Percentiles rank a stretch among this genome's conserved stretches.
These are phyloP conservation scores for Dentipellis sp. DNA, from an alignment of 768 basidiomycete genomes.

Conservation along the genomic window DNA sequence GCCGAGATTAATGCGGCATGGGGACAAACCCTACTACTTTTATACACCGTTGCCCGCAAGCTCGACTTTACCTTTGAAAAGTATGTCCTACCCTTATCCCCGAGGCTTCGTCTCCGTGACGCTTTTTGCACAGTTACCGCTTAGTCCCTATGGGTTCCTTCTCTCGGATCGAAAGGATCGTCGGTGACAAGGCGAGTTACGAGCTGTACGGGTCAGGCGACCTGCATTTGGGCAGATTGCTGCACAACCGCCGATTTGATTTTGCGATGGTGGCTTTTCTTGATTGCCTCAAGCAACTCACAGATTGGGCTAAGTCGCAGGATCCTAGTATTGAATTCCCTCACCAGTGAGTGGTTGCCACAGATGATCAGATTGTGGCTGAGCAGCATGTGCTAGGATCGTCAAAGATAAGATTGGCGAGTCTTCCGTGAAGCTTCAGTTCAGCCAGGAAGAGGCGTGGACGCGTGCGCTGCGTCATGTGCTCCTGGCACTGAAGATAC, in stretches of 20 bases:
- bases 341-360: slow-evolving; percentile 58
- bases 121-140: slow-evolving; percentile 52
- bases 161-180: slow-evolving; percentile 80
- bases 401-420: slow-evolving; percentile 94
- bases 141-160: slow-evolving; percentile 93
- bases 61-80: slow-evolving; percentile 82
- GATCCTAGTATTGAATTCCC: slow-evolving; percentile 71
- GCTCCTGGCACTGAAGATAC: slow-evolving; percentile 78
- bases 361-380: not conserved
- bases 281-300: slow-evolving; percentile 87
- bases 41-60: slow-evolving; percentile 88
- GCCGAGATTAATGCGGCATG: slow-evolving; percentile 98
- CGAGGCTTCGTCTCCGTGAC: not conserved
- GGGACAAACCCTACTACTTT: slow-evolving; percentile 88
- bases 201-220: slow-evolving; percentile 96
- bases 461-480: slow-evolving; percentile 90
- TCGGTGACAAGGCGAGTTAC: slow-evolving; percentile 75
- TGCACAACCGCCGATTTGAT: slow-evolving; percentile 95
- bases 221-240: slow-evolving; percentile 73
- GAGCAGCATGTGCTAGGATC: slow-evolving; percentile 33
- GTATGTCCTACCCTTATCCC: slow-evolving; percentile 32
- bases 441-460: slow-evolving; percentile 94
- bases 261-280: slow-evolving; percentile 94
- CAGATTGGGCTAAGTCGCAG: slow-evolving; percentile 75
- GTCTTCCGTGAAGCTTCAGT: slow-evolving; percentile 88